Conservation (phyloP, 2,329 filamentous ascomycete genomes). For the Diplocarpon rosae region DNA sequence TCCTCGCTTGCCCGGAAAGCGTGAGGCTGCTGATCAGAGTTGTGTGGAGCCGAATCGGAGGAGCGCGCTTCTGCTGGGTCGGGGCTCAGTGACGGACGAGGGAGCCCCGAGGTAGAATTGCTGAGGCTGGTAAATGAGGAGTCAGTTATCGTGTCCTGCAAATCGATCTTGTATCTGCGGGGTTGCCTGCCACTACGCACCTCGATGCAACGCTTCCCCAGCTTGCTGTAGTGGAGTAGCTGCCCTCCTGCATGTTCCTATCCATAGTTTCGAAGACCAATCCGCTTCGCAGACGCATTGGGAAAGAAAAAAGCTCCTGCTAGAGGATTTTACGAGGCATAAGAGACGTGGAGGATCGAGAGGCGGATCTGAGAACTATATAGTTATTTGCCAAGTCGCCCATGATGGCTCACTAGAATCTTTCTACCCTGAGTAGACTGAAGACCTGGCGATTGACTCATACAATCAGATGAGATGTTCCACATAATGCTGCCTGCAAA, state of each 20-base stretch:
- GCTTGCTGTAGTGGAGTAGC: conserved; percentile 4
- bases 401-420: background rate
- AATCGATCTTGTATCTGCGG: background rate
- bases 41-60: background rate
- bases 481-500: conserved; percentile 2
- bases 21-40: conserved; percentile 5
- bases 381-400: conserved; percentile 1
- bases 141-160: conserved; percentile 1
- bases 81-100: background rate
- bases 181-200: background rate
- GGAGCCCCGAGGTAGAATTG: background rate
- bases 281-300: conserved; percentile 13
- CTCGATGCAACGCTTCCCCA: conserved; percentile 1
- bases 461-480: background rate
- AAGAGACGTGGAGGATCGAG: background rate
- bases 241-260: conserved; percentile 5
- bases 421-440: background rate
- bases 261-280: background rate
- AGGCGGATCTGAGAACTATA: conserved; percentile 2
- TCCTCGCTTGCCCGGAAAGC: background rate
- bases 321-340: conserved; percentile 3
- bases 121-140: background rate
- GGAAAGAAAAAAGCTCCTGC: background rate
- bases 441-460: background rate
- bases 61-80: background rate